Percentiles rank a stretch among this genome's conserved stretches.
Conservation (phyloP, 2,329 filamentous ascomycete species). For the Colletotrichum falcatum region DNA sequence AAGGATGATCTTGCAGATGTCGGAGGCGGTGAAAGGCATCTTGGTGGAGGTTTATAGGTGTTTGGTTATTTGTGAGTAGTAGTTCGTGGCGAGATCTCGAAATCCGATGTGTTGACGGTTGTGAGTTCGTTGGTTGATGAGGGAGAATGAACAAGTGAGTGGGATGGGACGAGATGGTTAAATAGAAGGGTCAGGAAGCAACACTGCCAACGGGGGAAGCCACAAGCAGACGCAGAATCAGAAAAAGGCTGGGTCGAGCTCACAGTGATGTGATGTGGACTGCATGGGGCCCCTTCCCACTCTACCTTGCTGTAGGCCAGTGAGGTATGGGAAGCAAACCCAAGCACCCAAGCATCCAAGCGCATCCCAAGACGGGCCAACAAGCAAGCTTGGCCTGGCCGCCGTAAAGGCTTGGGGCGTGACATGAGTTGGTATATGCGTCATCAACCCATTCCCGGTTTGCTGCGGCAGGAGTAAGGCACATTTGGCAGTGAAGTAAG, state of each 20-base stretch:
- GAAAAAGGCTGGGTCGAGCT: conserved; percentile 32
- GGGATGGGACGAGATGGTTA: conserved; percentile 34
- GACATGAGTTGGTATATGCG: conserved; percentile 36
- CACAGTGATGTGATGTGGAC: conserved; percentile 42
- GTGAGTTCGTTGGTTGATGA: conserved; percentile 31
- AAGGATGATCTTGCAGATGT: conserved; percentile 80
- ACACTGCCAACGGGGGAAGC: neutral
- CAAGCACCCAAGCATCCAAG: conserved; percentile 30
- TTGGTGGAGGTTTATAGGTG: conserved; percentile 45
- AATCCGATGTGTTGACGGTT: conserved; percentile 13
- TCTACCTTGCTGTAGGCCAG: conserved; percentile 31
- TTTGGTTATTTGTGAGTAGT: conserved; percentile 21
- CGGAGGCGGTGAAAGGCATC: conserved; percentile 69
- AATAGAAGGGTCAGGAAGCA: conserved; percentile 16
- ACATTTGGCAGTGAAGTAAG: neutral
- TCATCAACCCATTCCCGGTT: conserved; percentile 42
- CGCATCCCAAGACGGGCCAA: conserved; percentile 25
- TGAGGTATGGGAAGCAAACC: conserved; percentile 16
- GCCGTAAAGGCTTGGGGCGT: conserved; percentile 33
- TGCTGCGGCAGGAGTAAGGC: conserved; percentile 39
- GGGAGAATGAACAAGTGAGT: conserved; percentile 5
- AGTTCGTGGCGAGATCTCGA: conserved; percentile 24
- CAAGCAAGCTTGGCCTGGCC: conserved; percentile 1
- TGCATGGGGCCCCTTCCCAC: conserved; percentile 38
- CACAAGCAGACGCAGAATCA: conserved; percentile 7